Percentiles rank a stretch among this genome's conserved stretches.
Conservation (phyloP, 140 eudicot species). For the Bidens hawaiensis region DNA sequence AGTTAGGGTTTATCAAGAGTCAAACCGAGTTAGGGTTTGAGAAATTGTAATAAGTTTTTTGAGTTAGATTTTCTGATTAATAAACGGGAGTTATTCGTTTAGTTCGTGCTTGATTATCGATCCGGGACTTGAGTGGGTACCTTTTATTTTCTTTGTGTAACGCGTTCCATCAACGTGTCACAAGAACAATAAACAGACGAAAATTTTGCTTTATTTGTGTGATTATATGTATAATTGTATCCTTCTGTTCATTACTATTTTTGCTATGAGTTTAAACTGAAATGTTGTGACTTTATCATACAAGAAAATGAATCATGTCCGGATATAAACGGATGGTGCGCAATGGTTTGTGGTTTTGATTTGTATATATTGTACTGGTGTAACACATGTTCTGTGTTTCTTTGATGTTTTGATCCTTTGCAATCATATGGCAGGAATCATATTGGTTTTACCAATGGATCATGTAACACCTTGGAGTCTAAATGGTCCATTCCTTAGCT, state of each 20-base stretch:
- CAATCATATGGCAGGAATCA: conserved; percentile 26
- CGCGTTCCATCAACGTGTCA: conserved; percentile 5
- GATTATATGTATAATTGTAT: neutral
- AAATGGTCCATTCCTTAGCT: conserved; percentile 32
- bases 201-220: conserved; percentile 1
- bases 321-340: conserved; percentile 19
- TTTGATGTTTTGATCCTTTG: conserved; percentile 21
- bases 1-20: too few species aligned
- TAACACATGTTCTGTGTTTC: conserved; percentile 7
- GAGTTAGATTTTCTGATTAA: too few species aligned
- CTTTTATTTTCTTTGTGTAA: conserved; percentile 20
- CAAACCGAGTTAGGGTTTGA: too few species aligned
- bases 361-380: neutral
- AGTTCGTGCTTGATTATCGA: too few species aligned
- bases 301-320: conserved; percentile 14
- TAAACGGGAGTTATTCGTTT: too few species aligned
- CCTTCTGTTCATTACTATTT: conserved; percentile 12
- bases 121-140: too few species aligned
- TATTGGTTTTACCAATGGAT: conserved; percentile 14
- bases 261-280: conserved; percentile 14
- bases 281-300: conserved; percentile 21
- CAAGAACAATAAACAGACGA: neutral
- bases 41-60: too few species aligned
- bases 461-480: conserved; percentile 22
- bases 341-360: neutral